A percentile compares a stretch with the other conserved stretches of the same genome.
These are phyloP conservation scores for Pseudogymnoascus verrucosus DNA, from an alignment of 2,329 filamentous ascomycete genomes.

Conservation along the genomic window DNA sequence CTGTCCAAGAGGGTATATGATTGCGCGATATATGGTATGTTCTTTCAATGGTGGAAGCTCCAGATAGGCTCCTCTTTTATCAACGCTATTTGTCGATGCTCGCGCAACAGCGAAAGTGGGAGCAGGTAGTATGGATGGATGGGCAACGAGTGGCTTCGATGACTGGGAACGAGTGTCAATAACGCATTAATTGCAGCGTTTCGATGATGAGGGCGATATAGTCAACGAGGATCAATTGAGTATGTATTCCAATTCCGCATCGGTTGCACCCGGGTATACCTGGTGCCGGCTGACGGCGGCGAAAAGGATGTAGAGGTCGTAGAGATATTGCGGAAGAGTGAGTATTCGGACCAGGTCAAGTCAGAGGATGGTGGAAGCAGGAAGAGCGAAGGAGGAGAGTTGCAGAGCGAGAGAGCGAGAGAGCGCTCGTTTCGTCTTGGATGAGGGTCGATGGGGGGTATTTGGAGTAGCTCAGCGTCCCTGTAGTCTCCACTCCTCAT, in stretches of 20 bases:
- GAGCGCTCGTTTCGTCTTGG: neutral
- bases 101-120: neutral
- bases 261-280: neutral
- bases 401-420: neutral
- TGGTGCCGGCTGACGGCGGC: neutral
- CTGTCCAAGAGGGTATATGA: neutral
- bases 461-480: neutral
- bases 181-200: neutral
- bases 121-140: neutral
- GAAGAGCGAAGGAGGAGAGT: neutral
- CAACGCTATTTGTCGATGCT: neutral
- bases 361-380: neutral
- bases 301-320: neutral
- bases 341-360: neutral
- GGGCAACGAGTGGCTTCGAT: neutral
- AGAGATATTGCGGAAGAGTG: neutral
- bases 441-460: neutral
- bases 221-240: neutral
- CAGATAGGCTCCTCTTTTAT: neutral
- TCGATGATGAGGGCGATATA: neutral
- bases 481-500: neutral
- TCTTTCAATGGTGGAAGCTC: neutral
- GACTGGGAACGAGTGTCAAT: neutral
- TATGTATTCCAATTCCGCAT: neutral
- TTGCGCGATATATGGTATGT: neutral